Percentiles rank a stretch among this genome's conserved stretches.
phyloP scores from a whole-genome alignment of 345 rosid genomes.

The Hirschfeldia incana region DNA sequence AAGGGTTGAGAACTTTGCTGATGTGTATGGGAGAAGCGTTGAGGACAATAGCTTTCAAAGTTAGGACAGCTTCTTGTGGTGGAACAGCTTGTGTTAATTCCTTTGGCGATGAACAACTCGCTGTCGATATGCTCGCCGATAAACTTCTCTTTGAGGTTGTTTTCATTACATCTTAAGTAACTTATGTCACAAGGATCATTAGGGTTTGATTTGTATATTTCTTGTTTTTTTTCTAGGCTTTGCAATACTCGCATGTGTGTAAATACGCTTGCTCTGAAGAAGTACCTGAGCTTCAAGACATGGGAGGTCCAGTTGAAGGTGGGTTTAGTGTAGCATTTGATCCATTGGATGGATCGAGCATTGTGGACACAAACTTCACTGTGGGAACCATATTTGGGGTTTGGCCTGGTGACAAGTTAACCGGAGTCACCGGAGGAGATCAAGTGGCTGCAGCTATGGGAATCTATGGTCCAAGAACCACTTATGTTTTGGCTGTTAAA shows the following conservation, averaged over 20 bases:
- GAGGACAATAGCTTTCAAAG: conserved; percentile 85
- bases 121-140: conserved; percentile 92
- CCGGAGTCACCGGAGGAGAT: conserved; percentile 77
- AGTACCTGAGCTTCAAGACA: conserved; percentile 92
- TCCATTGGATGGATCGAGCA: conserved; percentile 87
- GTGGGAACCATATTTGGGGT: conserved; percentile 97
- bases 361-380: conserved; percentile 82
- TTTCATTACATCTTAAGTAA: neutral
- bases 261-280: conserved; percentile 97
- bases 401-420: conserved; percentile 95
- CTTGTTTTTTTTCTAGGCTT: conserved; percentile 51
- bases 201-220: conserved; percentile 9
- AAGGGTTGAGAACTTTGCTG: conserved; percentile 70
- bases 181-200: neutral
- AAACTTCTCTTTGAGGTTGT: conserved; percentile 91
- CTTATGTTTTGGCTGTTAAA: conserved; percentile 85
- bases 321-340: conserved; percentile 94
- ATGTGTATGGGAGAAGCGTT: conserved; percentile 96
- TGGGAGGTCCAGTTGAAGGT: conserved; percentile 95
- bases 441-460: conserved; percentile 98
- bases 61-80: conserved; percentile 96
- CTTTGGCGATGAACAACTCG: conserved; percentile 97
- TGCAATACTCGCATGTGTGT: conserved; percentile 86
- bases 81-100: conserved; percentile 93
- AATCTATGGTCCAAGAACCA: conserved; percentile 88